A percentile compares a stretch with the other conserved stretches of the same genome.
Conservation (phyloP, 1,284 basidiomycete species). For the Melanopsichium pennsylvanicum region DNA sequence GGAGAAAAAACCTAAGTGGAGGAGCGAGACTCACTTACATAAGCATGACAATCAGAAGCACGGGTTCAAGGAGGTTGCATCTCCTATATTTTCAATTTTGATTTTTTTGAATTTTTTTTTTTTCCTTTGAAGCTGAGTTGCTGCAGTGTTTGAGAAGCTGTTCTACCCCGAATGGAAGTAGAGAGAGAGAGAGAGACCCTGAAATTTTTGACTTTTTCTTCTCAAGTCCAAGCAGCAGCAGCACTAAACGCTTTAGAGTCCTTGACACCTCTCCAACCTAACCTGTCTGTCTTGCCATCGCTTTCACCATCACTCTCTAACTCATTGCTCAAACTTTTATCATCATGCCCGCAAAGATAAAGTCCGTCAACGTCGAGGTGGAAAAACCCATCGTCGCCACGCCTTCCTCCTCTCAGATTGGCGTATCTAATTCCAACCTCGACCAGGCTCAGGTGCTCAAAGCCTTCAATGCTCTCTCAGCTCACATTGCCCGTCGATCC, state of each 20-base stretch:
- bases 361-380: not conserved
- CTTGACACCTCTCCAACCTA: too few relatives aligned
- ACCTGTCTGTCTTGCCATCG: too few relatives aligned
- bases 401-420: slow-evolving; percentile 16
- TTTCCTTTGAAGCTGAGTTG: not conserved
- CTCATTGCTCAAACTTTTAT: too few relatives aligned
- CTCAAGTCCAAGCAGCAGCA: too few relatives aligned
- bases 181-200: too few relatives aligned
- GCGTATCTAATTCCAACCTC: slow-evolving; percentile 36
- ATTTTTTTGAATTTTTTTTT: slow-evolving; percentile 13
- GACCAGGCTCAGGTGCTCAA: slow-evolving; percentile 51
- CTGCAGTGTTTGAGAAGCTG: too few relatives aligned
- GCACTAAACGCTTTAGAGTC: too few relatives aligned
- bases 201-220: too few relatives aligned
- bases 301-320: too few relatives aligned
- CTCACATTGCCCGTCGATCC: slow-evolving; percentile 36
- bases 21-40: too few relatives aligned
- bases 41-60: slow-evolving; percentile 5
- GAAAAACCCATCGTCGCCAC: slow-evolving; percentile 27
- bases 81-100: too few relatives aligned
- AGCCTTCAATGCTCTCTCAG: slow-evolving; percentile 56
- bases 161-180: too few relatives aligned
- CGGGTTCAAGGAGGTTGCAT: not conserved
- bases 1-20: slow-evolving; percentile 4
- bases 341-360: slow-evolving; percentile 22